Conservation (phyloP, 2,329 filamentous ascomycete genomes). For the Ambrosiella beaveri region DNA sequence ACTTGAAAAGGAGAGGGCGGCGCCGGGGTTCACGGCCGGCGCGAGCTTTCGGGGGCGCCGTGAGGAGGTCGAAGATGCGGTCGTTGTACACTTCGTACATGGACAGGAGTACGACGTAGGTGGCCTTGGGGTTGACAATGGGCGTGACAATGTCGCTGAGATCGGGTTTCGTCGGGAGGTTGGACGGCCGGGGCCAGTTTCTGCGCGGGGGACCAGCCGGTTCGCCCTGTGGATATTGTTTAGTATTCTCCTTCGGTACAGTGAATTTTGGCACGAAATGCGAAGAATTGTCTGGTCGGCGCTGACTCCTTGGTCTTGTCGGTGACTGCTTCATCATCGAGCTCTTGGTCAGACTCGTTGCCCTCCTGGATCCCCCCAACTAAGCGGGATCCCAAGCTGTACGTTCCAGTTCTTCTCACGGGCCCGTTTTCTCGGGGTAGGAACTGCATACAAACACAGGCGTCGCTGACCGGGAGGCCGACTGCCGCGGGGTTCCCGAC, state of each 20-base stretch:
- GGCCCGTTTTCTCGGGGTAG: no score
- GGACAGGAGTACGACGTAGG: constrained; percentile 78
- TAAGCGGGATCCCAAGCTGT: no score
- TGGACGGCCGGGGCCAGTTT: constrained; percentile 50
- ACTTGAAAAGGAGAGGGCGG: constrained; percentile 79
- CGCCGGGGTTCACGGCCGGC: constrained; percentile 30
- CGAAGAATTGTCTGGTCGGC: no score
- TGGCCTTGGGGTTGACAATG: constrained; percentile 45
- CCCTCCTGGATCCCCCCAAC: no score
- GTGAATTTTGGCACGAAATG: no score
- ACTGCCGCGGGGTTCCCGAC: constrained; percentile 34
- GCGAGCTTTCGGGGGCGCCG: constrained; percentile 29
- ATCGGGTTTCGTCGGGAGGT: constrained; percentile 56
- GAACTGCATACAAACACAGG: constrained; percentile 33
- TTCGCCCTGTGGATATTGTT: constrained; percentile 13
- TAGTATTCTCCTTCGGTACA: not conserved
- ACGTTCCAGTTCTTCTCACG: no score
- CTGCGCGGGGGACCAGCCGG: constrained; percentile 36
- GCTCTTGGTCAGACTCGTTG: no score
- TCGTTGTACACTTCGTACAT: constrained; percentile 99
- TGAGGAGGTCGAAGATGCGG: constrained; percentile 84
- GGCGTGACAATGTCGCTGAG: constrained; percentile 51
- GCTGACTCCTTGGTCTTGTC: no score
- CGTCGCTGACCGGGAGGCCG: constrained; percentile 44
- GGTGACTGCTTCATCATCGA: no score